phyloP scores from a whole-genome alignment of 2,329 filamentous ascomycete genomes.

The Pseudogymnoascus pannorum region DNA sequence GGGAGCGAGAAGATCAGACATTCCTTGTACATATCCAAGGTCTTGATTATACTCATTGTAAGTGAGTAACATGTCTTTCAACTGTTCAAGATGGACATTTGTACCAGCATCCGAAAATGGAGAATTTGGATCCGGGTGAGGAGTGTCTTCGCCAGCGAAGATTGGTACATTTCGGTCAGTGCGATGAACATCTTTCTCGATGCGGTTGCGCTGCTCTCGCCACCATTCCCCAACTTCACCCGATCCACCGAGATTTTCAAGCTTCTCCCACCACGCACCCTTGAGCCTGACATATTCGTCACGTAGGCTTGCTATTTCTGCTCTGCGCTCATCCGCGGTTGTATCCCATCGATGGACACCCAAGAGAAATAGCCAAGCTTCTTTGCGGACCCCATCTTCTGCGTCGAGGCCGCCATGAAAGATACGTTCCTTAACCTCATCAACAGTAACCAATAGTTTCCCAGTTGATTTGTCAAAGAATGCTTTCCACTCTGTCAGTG shows the following conservation, averaged over 20 bases:
- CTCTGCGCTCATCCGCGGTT: slow-evolving; percentile 74
- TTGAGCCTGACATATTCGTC: slow-evolving; percentile 95
- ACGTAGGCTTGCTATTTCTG: slow-evolving; percentile 72
- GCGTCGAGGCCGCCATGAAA: slow-evolving; percentile 89
- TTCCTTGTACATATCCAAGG: slow-evolving; percentile 94
- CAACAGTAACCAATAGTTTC: slow-evolving; percentile 67
- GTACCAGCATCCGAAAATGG: slow-evolving; percentile 90
- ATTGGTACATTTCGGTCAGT: slow-evolving; percentile 94
- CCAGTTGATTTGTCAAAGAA: slow-evolving; percentile 78
- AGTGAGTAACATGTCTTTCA: slow-evolving; percentile 98
- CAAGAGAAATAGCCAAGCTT: slow-evolving; percentile 91
- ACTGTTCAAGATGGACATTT: slow-evolving; percentile 95
- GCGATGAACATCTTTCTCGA: slow-evolving; percentile 99
- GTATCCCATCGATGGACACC: slow-evolving; percentile 93
- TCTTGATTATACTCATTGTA: slow-evolving; percentile 98
- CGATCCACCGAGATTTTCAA: slow-evolving; percentile 74
- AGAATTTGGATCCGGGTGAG: slow-evolving; percentile 91
- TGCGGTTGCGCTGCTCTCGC: slow-evolving; percentile 87
- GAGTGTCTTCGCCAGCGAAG: slow-evolving; percentile 92
- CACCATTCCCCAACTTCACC: slow-evolving; percentile 88
- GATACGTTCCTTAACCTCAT: slow-evolving; percentile 94
- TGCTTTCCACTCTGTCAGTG: slow-evolving; percentile 77
- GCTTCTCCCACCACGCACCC: slow-evolving; percentile 90
- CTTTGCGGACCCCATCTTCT: slow-evolving; percentile 87
- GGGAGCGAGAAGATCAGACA: slow-evolving; percentile 93